Evolutionary conservation across 2,329 filamentous ascomycete genomes (phyloP).

Genomic region (Xylaria sp.): DNA sequence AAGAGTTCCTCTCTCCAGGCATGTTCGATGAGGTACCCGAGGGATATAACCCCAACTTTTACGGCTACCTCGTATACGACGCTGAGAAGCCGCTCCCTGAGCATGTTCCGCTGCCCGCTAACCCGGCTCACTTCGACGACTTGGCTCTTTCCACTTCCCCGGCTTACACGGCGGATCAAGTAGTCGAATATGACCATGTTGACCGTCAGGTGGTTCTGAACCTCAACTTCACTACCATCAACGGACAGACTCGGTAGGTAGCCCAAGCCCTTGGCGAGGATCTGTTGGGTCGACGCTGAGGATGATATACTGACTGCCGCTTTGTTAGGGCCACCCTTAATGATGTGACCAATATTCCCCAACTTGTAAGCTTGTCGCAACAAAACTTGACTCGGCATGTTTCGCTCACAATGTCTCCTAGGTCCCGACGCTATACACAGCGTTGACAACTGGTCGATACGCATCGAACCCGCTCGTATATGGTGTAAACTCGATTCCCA

Average conservation of each 20-base stretch:
- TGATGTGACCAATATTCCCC: slow-evolving; percentile 3
- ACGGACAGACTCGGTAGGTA: slow-evolving; percentile 12
- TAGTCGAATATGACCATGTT: slow-evolving; percentile 7
- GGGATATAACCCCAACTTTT: slow-evolving; percentile 15
- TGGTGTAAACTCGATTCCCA: slow-evolving; percentile 8
- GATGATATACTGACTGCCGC: neutral
- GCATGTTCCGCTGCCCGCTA: slow-evolving; percentile 7
- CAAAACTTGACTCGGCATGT: neutral
- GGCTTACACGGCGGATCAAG: slow-evolving; percentile 9
- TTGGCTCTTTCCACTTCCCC: slow-evolving; percentile 6
- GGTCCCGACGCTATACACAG: slow-evolving; percentile 14
- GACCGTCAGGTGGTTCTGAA: slow-evolving; percentile 11
- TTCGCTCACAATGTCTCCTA: neutral
- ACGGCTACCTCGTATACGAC: slow-evolving; percentile 14
- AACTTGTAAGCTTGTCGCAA: slow-evolving; percentile 3
- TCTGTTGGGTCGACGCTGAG: neutral
- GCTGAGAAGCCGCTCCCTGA: slow-evolving; percentile 10
- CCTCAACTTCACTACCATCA: slow-evolving; percentile 11
- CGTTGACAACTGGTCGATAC: slow-evolving; percentile 8
- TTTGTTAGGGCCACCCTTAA: slow-evolving; percentile 12
- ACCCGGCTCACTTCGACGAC: slow-evolving; percentile 4
- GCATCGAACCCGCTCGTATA: slow-evolving; percentile 14
- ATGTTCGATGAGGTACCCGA: slow-evolving; percentile 16
- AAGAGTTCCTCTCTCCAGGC: slow-evolving; percentile 1
- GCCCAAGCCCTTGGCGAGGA: neutral